Evolutionary conservation across 2,329 filamentous ascomycete genomes (phyloP).

Genomic region (Diaporthe eres): DNA sequence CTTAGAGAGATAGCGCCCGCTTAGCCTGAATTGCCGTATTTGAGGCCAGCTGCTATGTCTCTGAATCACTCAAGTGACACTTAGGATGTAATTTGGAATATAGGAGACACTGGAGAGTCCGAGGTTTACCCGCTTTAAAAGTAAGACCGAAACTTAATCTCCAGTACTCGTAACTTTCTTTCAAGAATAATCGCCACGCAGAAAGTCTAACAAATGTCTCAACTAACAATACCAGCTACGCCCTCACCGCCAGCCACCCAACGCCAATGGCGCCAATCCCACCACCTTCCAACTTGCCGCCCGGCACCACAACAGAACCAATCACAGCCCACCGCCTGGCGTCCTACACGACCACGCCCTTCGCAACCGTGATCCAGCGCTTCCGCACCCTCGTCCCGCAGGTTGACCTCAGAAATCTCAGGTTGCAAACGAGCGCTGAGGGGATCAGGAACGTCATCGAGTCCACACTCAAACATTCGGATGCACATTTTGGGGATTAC

Average conservation of each 20-base stretch:
- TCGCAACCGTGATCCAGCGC: background rate
- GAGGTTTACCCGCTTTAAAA: background rate
- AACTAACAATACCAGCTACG: background rate
- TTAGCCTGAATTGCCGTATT: too few relatives aligned
- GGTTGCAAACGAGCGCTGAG: background rate
- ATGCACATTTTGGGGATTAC: background rate
- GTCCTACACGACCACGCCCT: background rate
- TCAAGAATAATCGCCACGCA: background rate
- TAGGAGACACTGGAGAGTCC: too few relatives aligned
- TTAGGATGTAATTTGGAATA: too few relatives aligned
- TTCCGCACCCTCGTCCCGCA: slow-evolving; percentile 10
- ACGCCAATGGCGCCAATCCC: slow-evolving; percentile 5
- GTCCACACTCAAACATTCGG: background rate
- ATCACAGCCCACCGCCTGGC: background rate
- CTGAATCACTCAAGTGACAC: too few relatives aligned
- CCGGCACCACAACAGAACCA: background rate
- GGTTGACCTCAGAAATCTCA: background rate
- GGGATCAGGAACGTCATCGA: background rate
- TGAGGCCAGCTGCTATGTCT: too few relatives aligned
- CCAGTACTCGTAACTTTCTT: background rate
- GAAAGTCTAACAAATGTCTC: background rate
- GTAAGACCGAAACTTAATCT: background rate
- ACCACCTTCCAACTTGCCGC: background rate
- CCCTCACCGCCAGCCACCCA: slow-evolving; percentile 1
- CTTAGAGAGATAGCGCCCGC: too few relatives aligned